Base-by-base conservation (phyloP, 202 grass and related monocot genomes). In the Musa balbisiana region DNA sequence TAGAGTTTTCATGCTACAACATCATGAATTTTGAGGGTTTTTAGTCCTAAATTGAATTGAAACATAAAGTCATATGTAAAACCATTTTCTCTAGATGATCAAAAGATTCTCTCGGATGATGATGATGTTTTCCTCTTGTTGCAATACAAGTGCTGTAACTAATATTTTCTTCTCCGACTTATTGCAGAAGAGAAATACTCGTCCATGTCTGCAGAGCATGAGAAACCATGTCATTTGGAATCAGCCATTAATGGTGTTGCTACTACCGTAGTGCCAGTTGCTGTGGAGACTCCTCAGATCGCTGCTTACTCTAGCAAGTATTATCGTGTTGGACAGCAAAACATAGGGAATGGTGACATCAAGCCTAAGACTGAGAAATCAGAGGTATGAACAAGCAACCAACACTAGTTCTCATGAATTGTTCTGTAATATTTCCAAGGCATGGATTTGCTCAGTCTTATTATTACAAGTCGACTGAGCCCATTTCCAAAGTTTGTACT, bases 171-270 rank as follows among this genome's bases (percentile, higher is more conserved):
- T 53, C 12, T 64, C 49, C 62, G 9, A 20, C 19, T 73, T 16
- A 29, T 83, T 70, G 70, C 83, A 92, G 90, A 83, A 76, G 72
- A 79, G 77, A 89, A 81, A 25, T 79, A 83, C 53, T 72, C 85
- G 52, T 64, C 69, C 9, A 87, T 80, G 85, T 73, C 78, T 0
- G 81, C 85, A 15, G 77, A 83, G 76, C 77, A 80, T 64, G 87
- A 89, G 85, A 66, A 22, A 54, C 60, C 80, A 82, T 75, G 53
- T 77, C 81, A 82, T 82, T 67, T 62, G 22, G 85, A 80, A 49
- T 79, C 78, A 62, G 72, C 79, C 55, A 17, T 22, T 51, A 87
- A 87, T 84, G 83, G 80, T 77, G 87, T 74, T 79, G 71, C 72
- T 55, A 76, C 52, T 68, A 29, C 80, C 71, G 74, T 78, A 21